Percentiles rank a stretch among this genome's conserved stretches.
These are phyloP conservation scores for Trametes cingulata DNA, from an alignment of 768 basidiomycete species.

Conservation along the genomic window DNA sequence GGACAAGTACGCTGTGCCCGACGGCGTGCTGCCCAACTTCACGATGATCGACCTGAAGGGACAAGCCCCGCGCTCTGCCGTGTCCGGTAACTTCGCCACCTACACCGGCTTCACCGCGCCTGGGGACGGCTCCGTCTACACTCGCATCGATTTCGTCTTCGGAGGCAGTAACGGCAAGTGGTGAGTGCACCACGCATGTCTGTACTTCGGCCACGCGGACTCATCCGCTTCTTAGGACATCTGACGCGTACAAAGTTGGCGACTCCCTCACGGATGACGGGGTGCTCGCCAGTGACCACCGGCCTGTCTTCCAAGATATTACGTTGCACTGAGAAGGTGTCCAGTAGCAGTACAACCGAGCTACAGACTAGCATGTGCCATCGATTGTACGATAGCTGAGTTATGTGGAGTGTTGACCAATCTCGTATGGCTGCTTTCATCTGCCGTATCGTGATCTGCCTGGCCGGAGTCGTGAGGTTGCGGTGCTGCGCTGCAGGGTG, in stretches of 20 bases:
- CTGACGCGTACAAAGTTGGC: conserved; percentile 40
- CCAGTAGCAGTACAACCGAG: not conserved
- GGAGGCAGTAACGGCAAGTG: conserved; percentile 49
- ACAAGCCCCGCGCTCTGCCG: conserved; percentile 39
- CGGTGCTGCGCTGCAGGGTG: not conserved
- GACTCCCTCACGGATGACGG: conserved; percentile 51
- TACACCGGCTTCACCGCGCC: conserved; percentile 53
- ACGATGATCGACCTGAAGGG: conserved; percentile 47
- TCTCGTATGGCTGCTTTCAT: conserved; percentile 2
- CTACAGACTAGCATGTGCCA: not conserved
- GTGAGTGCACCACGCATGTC: conserved; percentile 39
- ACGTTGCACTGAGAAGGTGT: conserved; percentile 8
- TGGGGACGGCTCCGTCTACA: conserved; percentile 37
- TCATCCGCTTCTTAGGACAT: conserved; percentile 35
- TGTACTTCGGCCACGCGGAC: not conserved
- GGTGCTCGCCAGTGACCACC: conserved; percentile 55
- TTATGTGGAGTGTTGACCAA: not conserved
- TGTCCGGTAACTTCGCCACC: conserved; percentile 50
- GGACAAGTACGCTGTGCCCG: conserved; percentile 40
- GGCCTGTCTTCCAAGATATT: conserved; percentile 52
- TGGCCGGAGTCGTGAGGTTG: conserved; percentile 11
- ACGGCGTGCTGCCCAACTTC: conserved; percentile 36
- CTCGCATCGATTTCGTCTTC: conserved; percentile 54
- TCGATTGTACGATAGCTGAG: conserved; percentile 5
- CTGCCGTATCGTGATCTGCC: conserved; percentile 10